Base-by-base conservation (phyloP, 2,329 filamentous ascomycete genomes). In the Arthroderma uncinatum region DNA sequence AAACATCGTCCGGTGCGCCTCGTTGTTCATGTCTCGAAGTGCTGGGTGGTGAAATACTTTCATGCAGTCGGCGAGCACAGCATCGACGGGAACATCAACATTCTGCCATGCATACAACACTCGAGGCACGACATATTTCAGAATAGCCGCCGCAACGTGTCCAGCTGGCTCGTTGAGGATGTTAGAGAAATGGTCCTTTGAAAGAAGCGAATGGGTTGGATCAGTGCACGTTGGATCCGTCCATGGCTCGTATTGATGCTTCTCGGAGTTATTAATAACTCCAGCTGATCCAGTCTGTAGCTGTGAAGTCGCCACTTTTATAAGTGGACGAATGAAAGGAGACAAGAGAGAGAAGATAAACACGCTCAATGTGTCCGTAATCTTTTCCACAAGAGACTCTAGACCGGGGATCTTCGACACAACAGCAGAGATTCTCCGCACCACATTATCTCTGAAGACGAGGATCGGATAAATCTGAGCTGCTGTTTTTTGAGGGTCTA, bases 21-120 rank as follows among this genome's bases (percentile, higher is more conserved):
- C 87, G 58, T 87, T 76, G 57, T 78, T 77, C 56, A 87, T 83
- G 64, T 93, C 81, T 23, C 92, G 85, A 30, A 89, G 76, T 5
- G 87, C 86, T 1, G 93, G 93, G 68, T 98, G 93, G 70, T 98
- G 93, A 75, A 97, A 95, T 9, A 89, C 84, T 23, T 82, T 82
- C 50, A 90, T 75, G 40, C 94, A 82, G 63, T 97, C 92, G 61
- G 88, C 78, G 61, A 91, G 78, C 0, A 97, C 86, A 70, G 94
- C 87, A 37, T 94, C 82, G 2, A 93, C 85, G 0, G 89, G 82
- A 0, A 95, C 84, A 44, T 85, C 83, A 2, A 86, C 82, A 68
- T 97, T 87, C 62, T 97, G 88, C 89, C 91, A 97, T 2, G 91
- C 92, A 67, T 92, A 95, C 19, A 98, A 78, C 52, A 97, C 76